phyloP scores from a whole-genome alignment of 163 green algal species.

The Prototheca wickerhamii region DNA sequence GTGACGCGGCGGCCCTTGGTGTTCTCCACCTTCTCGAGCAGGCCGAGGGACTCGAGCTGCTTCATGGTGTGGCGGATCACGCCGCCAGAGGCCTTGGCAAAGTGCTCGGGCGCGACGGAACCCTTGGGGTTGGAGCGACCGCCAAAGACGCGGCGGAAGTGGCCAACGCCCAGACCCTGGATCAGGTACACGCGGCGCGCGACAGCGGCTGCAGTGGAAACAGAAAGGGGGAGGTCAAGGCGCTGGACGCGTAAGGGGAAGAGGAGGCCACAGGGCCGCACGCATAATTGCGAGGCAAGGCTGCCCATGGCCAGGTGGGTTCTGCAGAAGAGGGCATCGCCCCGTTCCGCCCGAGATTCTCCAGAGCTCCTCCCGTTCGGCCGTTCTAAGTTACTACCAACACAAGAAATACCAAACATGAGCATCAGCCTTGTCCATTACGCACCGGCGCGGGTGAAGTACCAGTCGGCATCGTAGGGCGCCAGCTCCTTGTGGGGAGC shows the following conservation, averaged over 20 bases:
- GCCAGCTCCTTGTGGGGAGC: conserved; percentile 90
- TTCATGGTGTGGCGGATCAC: conserved; percentile 71
- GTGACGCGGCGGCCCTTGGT: conserved; percentile 81
- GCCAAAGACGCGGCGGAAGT: conserved; percentile 84
- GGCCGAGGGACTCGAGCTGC: conserved; percentile 80
- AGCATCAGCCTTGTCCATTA: no score
- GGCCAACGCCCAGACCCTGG: conserved; percentile 82
- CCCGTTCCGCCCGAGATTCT: no score
- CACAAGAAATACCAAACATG: not conserved
- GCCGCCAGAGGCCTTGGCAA: conserved; percentile 53
- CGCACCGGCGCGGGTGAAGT: conserved; percentile 91
- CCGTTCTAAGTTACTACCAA: no score
- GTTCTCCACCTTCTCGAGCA: conserved; percentile 80
- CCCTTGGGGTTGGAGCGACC: conserved; percentile 63
- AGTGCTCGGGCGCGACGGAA: conserved; percentile 56
- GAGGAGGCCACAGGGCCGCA: no score
- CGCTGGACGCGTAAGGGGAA: no score
- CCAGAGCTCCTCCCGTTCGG: no score
- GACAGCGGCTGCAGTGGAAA: conserved; percentile 60
- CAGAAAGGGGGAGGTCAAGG: not conserved
- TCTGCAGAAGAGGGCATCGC: no score
- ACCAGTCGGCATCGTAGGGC: conserved; percentile 96
- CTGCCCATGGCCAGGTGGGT: no score
- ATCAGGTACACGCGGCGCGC: conserved; percentile 89
- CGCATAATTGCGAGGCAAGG: no score